Base-by-base conservation (phyloP, 176 grass and related monocot genomes). In the Raddia guianensis region DNA sequence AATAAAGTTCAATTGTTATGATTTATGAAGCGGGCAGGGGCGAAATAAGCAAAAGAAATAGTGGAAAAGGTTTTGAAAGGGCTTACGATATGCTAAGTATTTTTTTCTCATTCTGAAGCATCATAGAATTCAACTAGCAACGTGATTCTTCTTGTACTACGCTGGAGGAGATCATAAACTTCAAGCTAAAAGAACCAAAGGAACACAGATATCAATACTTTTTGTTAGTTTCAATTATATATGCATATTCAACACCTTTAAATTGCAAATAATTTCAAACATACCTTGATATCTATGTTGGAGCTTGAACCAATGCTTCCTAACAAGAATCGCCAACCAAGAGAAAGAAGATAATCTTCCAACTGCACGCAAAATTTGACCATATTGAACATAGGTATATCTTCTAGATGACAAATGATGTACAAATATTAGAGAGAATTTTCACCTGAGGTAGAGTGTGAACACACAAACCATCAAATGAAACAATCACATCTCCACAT, bases 321-420 rank as follows among this genome's bases (percentile, higher is more conserved):
- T 3, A 48, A 6, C 43, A 81, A 12, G 44, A 35, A 71, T 12
- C 0, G 10, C 67, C 79, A 81, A 2, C 67, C 79, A 49, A 49
- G 52, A 37, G 79, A 71, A 2, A 81, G 67, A 35, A 71, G 54
- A 81, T 49, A 50, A 71, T 81, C 79, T 60, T 81, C 67, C 66
- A 71, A 8, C 78, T 69, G 52, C 37, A 2, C 35, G 44, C 1
- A 59, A 58, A 44, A 53, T 74, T 74, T 44, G 12, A 58, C 52
- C 34, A 74, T 74, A 8, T 57, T 43, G 51, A 14, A 4, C 33
- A n/a, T 12, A 58, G 7, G 12, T 40, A 57, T 12, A 53, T 74
- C 34, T 57, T 74, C 34, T 57, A 74, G 0, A 43, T 74, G 9
- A 42, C 57, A 74, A 57, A 19, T 74, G 4, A 44, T 58, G 0